These are phyloP conservation scores for Tephrocybe sp. DNA, from an alignment of 768 basidiomycete species.

Conservation along the genomic window DNA sequence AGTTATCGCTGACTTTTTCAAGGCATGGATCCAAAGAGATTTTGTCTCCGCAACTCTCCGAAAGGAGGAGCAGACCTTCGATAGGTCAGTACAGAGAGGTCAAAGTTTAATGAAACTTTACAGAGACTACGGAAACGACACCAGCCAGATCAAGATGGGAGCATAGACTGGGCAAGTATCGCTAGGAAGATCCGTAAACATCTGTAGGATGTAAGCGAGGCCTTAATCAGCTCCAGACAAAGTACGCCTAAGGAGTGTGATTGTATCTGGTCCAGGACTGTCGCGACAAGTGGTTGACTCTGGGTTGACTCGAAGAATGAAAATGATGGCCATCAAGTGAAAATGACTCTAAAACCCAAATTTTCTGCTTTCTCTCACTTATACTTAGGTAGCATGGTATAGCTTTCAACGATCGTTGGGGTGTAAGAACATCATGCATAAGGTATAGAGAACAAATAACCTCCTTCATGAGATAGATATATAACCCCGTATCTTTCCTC, in stretches of 20 bases:
- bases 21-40: slow-evolving; percentile 14
- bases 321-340: no score
- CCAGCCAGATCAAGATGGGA: slow-evolving; percentile 10
- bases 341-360: no score
- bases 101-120: neutral
- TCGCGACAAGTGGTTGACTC: no score
- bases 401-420: no score
- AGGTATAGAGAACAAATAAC: slow-evolving; percentile 13
- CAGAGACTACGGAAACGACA: slow-evolving; percentile 12
- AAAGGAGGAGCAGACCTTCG: slow-evolving; percentile 15
- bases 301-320: no score
- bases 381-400: no score
- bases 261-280: no score
- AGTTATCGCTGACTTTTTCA: slow-evolving; percentile 8
- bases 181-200: slow-evolving; percentile 7
- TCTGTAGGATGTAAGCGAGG: no score
- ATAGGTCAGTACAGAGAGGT: neutral
- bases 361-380: no score
- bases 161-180: slow-evolving; percentile 8
- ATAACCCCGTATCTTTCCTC: slow-evolving; percentile 16
- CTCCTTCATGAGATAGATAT: slow-evolving; percentile 13
- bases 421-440: slow-evolving; percentile 15
- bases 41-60: slow-evolving; percentile 9
- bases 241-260: no score
- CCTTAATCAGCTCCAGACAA: no score